These are phyloP conservation scores for Pseudocercospora fuligena DNA, from an alignment of 2,329 filamentous ascomycete genomes.

Conservation along the genomic window DNA sequence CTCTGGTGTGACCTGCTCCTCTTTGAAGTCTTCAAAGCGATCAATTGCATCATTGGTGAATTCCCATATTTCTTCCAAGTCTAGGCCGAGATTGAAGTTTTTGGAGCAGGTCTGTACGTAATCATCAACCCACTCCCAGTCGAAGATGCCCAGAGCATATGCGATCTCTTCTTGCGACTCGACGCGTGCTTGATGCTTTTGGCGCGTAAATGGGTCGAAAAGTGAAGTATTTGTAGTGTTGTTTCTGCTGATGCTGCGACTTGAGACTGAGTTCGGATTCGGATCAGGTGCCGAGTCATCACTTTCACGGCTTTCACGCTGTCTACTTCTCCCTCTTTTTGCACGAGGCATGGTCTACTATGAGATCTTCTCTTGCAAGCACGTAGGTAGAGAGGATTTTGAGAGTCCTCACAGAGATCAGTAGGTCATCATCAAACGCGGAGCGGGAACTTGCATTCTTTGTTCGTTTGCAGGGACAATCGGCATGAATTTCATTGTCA, in stretches of 20 bases:
- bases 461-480: slow-evolving; percentile 4
- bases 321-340: neutral
- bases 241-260: neutral
- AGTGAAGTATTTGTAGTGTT: neutral
- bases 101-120: neutral
- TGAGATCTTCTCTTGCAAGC: neutral
- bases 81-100: neutral
- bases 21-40: neutral
- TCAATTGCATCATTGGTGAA: neutral
- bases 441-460: neutral
- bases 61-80: neutral
- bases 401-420: neutral
- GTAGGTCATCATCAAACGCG: neutral
- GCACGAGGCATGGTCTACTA: neutral
- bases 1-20: neutral
- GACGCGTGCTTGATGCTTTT: neutral
- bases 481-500: neutral
- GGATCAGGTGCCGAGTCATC: neutral
- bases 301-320: neutral
- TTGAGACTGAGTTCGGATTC: neutral
- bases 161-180: neutral
- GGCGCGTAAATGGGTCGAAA: neutral
- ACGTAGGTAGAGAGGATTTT: neutral
- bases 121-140: neutral
- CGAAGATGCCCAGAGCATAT: neutral